Conservation (phyloP, 768 basidiomycete species). For the Trametes coccinea region DNA sequence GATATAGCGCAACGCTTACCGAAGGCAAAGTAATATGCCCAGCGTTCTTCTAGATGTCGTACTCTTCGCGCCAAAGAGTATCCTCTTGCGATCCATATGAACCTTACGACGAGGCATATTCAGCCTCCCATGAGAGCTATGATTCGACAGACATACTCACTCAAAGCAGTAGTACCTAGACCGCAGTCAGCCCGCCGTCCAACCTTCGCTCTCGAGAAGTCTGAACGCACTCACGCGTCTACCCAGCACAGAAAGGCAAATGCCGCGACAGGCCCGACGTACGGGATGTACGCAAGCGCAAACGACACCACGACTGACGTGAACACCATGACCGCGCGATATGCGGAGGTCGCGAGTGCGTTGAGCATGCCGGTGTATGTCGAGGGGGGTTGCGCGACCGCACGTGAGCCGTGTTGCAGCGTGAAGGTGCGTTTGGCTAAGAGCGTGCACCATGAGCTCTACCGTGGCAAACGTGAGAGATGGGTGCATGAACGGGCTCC, state of each 20-base stretch:
- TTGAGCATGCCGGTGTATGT: conserved; percentile 73
- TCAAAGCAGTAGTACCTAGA: conserved; percentile 88
- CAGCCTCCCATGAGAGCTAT: no score
- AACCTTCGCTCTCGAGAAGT: background rate
- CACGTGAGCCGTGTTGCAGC: conserved; percentile 67
- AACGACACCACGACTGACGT: conserved; percentile 74
- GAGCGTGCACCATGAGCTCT: conserved; percentile 77
- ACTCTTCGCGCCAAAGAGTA: conserved; percentile 68
- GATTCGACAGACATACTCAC: conserved; percentile 41
- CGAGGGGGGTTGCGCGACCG: conserved; percentile 49
- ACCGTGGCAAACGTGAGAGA: conserved; percentile 21
- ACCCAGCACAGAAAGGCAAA: conserved; percentile 85
- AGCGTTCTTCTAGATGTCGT: conserved; percentile 79
- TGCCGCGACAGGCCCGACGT: conserved; percentile 56
- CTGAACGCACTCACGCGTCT: conserved; percentile 64
- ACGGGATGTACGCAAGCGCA: conserved; percentile 61
- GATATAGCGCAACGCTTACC: conserved; percentile 42
- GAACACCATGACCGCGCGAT: conserved; percentile 78
- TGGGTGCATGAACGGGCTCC: background rate
- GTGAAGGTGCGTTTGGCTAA: conserved; percentile 75
- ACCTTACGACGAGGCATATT: conserved; percentile 41
- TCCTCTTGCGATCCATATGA: conserved; percentile 77
- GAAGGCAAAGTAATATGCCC: conserved; percentile 87
- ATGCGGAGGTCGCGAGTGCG: conserved; percentile 76
- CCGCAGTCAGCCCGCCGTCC: background rate